Base-by-base conservation (phyloP, 176 grass and related monocot species). In the Oryza officinalis region DNA sequence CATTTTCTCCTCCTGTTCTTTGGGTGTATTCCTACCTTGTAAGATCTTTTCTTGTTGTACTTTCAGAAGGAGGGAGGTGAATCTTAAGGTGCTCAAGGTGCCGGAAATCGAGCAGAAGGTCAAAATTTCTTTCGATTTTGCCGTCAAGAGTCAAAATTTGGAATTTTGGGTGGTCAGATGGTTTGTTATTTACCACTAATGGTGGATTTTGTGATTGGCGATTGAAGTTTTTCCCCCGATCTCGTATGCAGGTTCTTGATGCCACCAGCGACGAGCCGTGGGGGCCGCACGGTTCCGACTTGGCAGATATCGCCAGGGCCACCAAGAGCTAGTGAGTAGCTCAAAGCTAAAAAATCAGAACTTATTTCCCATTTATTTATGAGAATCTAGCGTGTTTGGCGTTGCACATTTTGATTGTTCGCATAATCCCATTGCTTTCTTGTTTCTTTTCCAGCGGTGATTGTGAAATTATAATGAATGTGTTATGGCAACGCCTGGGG, bases 81-180 rank as follows among this genome's bases (percentile, higher is more conserved):
- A 97, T 80, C 88, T 92, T 49, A 94, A 91, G 72, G 90, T 97
- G 30, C 84, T 94, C 49, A 93, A 91, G 69, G 95, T 97, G n/a
- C 92, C 90, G 17, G 92, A 88, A 77, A 93, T 97, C 69, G 92
- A 97, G 71, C 92, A 97, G 79, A 94, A 97, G 92, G 95, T 91
- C 63, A 37, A 23, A 5, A 14, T 40, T 26, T 41, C 31, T 67
- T 14, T 10, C 49, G 49, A 20, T 52, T 52, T 20, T 18, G 6
- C 6, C 6, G 37, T 38, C 37, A 38, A 38, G 37, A 38, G 37
- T 38, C 37, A 8, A 38, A 27, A 59, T 59, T 22, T 59, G 18
- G 52, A n/a, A 59, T 20, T 61, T 74, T 27, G 4, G 41, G 40
- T 4, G 25, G 33, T 4, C 8, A 64, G 1, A 59, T 71, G 44